Conservation (phyloP, 2,329 filamentous ascomycete genomes). For the Fusarium continuum region DNA sequence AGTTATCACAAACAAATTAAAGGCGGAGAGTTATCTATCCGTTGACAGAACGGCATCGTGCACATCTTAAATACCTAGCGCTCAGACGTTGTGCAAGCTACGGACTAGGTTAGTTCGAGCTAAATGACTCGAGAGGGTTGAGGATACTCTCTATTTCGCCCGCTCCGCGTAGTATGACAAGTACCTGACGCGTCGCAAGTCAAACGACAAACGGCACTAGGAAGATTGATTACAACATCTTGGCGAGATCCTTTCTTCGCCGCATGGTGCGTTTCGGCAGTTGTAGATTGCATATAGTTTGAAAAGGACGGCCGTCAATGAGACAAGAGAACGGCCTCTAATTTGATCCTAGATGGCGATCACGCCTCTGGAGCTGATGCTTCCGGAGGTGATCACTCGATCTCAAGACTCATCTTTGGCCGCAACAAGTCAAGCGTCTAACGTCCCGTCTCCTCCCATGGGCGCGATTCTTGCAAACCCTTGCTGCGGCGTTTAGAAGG, state of each 20-base stretch:
- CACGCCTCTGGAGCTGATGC: background rate
- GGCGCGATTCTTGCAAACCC: background rate
- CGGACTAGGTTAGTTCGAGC: background rate
- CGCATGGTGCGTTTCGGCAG: background rate
- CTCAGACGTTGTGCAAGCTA: conserved; percentile 1
- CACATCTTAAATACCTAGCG: conserved; percentile 12
- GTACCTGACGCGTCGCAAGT: background rate
- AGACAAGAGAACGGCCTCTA: background rate
- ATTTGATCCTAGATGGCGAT: background rate
- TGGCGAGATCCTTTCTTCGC: conserved; percentile 1
- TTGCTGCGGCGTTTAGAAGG: background rate
- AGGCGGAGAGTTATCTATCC: conserved; percentile 1
- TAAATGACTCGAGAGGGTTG: background rate
- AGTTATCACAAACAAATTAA: background rate
- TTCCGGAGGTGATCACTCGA: background rate
- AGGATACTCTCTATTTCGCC: background rate
- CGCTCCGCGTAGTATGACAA: background rate
- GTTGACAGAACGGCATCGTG: conserved; percentile 13
- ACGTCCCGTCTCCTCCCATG: background rate
- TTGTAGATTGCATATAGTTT: background rate
- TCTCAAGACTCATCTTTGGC: background rate
- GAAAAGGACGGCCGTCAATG: background rate
- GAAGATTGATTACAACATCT: background rate
- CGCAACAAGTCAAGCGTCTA: background rate
- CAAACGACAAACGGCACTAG: background rate